Conservation (phyloP, 805 yeast genomes). For the Yamadazyma ubonensis region DNA sequence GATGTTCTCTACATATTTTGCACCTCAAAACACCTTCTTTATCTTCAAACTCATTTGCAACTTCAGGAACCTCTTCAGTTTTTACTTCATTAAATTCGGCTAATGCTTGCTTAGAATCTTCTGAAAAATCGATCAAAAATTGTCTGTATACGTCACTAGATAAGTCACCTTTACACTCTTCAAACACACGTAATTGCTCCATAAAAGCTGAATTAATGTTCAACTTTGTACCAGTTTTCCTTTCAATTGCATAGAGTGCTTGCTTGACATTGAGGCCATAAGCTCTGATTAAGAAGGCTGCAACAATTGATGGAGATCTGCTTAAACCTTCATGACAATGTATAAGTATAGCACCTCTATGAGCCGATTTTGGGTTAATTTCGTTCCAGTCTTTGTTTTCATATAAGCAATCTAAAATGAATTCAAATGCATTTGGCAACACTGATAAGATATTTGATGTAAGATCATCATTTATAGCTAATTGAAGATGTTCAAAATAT, state of each 20-base stretch:
- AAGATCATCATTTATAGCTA: slow-evolving; percentile 72
- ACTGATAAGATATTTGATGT: slow-evolving; percentile 62
- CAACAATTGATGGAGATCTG: slow-evolving; percentile 45
- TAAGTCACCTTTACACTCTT: slow-evolving; percentile 32
- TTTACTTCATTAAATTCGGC: slow-evolving; percentile 18
- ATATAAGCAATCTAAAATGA: slow-evolving; percentile 40
- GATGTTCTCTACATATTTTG: slow-evolving; percentile 70
- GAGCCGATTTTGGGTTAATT: slow-evolving; percentile 34
- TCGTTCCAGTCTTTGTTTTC: slow-evolving; percentile 43
- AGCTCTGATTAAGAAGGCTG: slow-evolving; percentile 50
- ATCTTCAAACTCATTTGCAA: slow-evolving; percentile 17
- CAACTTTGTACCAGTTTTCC: slow-evolving; percentile 48
- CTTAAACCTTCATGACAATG: slow-evolving; percentile 57
- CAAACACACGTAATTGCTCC: slow-evolving; percentile 67
- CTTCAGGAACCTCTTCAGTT: slow-evolving; percentile 13
- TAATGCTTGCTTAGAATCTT: slow-evolving; percentile 44
- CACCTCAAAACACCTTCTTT: slow-evolving; percentile 52
- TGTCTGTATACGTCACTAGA: slow-evolving; percentile 24
- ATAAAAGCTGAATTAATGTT: slow-evolving; percentile 68
- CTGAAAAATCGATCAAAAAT: slow-evolving; percentile 24
- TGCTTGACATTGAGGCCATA: slow-evolving; percentile 56
- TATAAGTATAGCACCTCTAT: slow-evolving; percentile 45
- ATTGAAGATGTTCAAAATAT: slow-evolving; percentile 53
- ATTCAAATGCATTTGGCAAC: slow-evolving; percentile 59
- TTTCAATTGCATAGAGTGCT: slow-evolving; percentile 72